These are phyloP conservation scores for Neoboletus brunneissimus DNA, from an alignment of 768 basidiomycete genomes.

Conservation along the genomic window DNA sequence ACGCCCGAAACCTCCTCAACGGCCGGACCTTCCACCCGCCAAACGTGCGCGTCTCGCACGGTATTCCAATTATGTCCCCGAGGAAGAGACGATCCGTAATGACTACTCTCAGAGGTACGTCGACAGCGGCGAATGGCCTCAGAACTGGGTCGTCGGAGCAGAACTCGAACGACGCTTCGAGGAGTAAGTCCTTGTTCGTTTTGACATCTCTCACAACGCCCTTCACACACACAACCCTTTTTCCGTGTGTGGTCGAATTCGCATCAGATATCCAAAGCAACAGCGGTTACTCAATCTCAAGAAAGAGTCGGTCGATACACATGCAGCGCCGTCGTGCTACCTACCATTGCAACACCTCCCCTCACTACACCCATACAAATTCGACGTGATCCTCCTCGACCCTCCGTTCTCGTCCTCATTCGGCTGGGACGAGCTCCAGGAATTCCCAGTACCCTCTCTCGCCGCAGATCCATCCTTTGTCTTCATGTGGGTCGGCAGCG, in stretches of 20 bases:
- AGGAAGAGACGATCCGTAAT: constrained; percentile 95
- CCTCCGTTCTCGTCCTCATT: constrained; percentile 87
- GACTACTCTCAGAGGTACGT: constrained; percentile 93
- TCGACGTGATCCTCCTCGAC: constrained; percentile 89
- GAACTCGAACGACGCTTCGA: constrained; percentile 86
- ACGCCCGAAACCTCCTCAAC: constrained; percentile 36
- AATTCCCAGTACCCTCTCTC: constrained; percentile 75
- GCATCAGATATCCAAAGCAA: constrained; percentile 86
- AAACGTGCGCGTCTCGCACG: constrained; percentile 70
- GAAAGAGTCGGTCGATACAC: constrained; percentile 66
- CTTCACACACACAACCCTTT: not conserved
- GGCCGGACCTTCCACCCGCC: constrained; percentile 57
- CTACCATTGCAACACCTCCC: constrained; percentile 58
- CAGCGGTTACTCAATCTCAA: constrained; percentile 82
- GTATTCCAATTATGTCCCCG: constrained; percentile 81
- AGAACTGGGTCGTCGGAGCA: constrained; percentile 89
- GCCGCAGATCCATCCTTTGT: constrained; percentile 92
- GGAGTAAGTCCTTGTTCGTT: constrained; percentile 65
- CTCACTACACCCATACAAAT: constrained; percentile 63
- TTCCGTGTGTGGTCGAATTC: not conserved
- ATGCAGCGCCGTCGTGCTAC: constrained; percentile 72
- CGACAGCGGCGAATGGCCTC: constrained; percentile 88
- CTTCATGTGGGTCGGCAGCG: constrained; percentile 94
- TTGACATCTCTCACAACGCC: not conserved
- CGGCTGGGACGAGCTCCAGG: constrained; percentile 80